Conservation (phyloP, 129 eudicot species). For the Artemisia annua region DNA sequence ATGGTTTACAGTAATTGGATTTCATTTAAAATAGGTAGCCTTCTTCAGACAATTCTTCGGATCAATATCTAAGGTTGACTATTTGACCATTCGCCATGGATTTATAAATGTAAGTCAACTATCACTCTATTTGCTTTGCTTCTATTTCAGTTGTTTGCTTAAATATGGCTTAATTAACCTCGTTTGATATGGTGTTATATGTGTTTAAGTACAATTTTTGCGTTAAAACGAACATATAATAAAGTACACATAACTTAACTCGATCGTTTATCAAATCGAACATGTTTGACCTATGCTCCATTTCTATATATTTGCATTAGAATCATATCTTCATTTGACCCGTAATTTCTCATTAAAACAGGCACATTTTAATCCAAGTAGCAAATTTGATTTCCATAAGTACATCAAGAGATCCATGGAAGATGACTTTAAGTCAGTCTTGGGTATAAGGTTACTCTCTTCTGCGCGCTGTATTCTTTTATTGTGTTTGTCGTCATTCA, state of each 20-base stretch:
- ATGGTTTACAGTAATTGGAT: too few species aligned
- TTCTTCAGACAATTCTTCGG: constrained; percentile 80
- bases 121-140: neutral
- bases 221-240: neutral
- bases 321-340: neutral
- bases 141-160: neutral
- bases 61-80: constrained; percentile 77
- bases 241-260: neutral
- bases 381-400: constrained; percentile 74
- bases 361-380: constrained; percentile 73
- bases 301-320: too few species aligned
- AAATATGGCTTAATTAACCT: neutral
- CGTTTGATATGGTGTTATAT: neutral
- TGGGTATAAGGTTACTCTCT: constrained; percentile 67
- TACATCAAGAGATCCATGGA: constrained; percentile 80
- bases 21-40: constrained; percentile 45
- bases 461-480: neutral
- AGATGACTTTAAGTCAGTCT: constrained; percentile 67
- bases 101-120: constrained; percentile 61
- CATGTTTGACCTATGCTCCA: neutral
- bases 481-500: neutral
- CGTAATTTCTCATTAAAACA: neutral
- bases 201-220: neutral
- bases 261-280: neutral
- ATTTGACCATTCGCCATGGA: constrained; percentile 70